Percentiles rank a stretch among this genome's conserved stretches.
These are phyloP conservation scores for Fusarium sp. DNA, from an alignment of 2,329 filamentous ascomycete genomes.

Conservation along the genomic window DNA sequence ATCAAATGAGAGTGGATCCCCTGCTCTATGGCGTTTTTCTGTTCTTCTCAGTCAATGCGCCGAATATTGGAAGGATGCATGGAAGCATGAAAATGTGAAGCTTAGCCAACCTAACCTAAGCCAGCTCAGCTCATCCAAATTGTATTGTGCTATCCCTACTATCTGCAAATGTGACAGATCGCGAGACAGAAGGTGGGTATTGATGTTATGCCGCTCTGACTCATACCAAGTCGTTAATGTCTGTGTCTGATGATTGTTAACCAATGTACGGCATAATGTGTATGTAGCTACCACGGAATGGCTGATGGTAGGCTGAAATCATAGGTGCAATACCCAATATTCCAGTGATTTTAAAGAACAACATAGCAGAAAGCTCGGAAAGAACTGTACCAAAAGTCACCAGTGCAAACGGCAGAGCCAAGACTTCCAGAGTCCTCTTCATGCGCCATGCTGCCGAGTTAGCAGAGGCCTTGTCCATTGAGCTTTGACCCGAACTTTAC, in stretches of 20 bases:
- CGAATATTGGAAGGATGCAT: conserved; percentile 37
- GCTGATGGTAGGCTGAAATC: not conserved
- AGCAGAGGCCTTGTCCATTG: not conserved
- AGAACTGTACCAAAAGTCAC: not conserved
- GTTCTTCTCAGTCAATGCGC: conserved; percentile 8
- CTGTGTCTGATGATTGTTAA: not conserved
- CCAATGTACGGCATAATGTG: not conserved
- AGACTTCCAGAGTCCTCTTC: not conserved
- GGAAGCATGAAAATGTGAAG: conserved; percentile 30
- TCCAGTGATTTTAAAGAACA: not conserved
- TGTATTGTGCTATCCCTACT: conserved; percentile 16
- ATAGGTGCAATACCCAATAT: not conserved
- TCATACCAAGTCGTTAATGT: conserved; percentile 1
- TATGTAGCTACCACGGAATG: not conserved
- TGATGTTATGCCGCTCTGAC: not conserved
- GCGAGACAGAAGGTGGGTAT: conserved; percentile 4
- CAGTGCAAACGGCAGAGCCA: not conserved
- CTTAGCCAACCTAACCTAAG: not conserved
- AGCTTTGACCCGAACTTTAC: not conserved
- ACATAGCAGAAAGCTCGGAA: not conserved
- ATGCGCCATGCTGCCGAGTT: not conserved
- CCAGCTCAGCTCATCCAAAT: conserved; percentile 5
- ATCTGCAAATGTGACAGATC: conserved; percentile 31
- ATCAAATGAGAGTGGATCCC: conserved; percentile 6
- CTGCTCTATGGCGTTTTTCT: conserved; percentile 9